A percentile compares a stretch with the other conserved stretches of the same genome.
Evolutionary conservation across 1,284 basidiomycete genomes (phyloP).

Genomic region (Ustilago lituana): DNA sequence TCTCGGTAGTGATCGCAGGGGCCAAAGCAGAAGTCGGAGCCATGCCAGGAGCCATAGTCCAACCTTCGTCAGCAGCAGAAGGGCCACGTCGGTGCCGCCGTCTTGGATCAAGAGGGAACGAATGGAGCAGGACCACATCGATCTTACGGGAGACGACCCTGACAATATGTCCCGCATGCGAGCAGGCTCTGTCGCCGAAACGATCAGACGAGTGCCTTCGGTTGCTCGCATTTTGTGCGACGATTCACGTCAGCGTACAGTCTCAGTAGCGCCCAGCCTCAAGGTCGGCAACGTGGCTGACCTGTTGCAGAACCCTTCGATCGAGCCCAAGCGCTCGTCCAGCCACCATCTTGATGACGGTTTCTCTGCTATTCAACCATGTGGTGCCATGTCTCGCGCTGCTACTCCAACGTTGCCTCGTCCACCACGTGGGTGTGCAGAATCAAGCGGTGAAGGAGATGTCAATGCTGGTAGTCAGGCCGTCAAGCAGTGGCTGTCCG

Average conservation of each 20-base stretch:
- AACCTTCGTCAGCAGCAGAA: neutral
- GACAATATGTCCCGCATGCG: neutral
- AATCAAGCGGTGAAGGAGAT: no score
- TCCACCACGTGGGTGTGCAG: no score
- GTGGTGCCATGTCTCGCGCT: no score
- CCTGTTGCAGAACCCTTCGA: neutral
- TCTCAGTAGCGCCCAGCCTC: neutral
- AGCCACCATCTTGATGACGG: no score
- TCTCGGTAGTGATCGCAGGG: conserved; percentile 5
- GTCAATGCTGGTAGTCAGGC: no score
- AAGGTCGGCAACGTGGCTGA: conserved; percentile 14
- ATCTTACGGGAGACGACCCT: neutral
- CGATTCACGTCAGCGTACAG: no score
- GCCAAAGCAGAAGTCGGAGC: neutral
- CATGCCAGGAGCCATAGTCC: conserved; percentile 3
- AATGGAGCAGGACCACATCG: conserved; percentile 2
- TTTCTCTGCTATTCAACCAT: no score
- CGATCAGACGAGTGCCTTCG: neutral
- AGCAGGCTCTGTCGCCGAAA: neutral
- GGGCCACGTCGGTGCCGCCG: conserved; percentile 1
- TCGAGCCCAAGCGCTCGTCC: neutral
- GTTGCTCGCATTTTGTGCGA: neutral
- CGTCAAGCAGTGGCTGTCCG: no score
- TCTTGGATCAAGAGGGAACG: conserved; percentile 1
- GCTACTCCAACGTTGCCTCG: no score